Base-by-base conservation (phyloP, 1,284 basidiomycete genomes). In the Exobasidium cylindrosporum region DNA sequence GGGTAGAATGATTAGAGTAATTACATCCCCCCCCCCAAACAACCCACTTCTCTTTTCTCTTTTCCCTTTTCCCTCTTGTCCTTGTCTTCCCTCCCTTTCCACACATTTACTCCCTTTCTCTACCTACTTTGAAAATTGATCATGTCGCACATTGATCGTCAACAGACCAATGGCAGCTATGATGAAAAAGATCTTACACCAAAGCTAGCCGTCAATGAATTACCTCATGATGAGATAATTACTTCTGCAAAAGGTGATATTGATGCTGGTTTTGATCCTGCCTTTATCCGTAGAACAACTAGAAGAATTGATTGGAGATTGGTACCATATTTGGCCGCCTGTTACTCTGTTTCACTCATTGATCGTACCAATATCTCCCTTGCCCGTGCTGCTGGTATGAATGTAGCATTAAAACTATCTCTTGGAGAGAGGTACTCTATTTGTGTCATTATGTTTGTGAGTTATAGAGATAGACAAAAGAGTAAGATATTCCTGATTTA, bases 391-490 rank as follows among this genome's bases (percentile, higher is more conserved):
- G 73, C 73, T 1, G 73, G 73, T 55, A 73, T 73, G 54, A 61
- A 62, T 50, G 32, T 14, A 7, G 68, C 70, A 50, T 69, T 75
- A 57, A 67, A 65, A 58, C 65, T 75, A 17, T 62, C 57, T 10
- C 24, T 58, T 29, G 70, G 64, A 24, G 60, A 71, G 56, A 64
- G 69, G 61, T 75, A 75, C 66, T 62, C 53, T 32, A 56, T 69
- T n/a, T 64, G 65, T 40, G 65, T 81, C 65, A 78, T 82, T 63
- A 68, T 82, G 65, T 82, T 83, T n/a, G n/a, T n/a, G n/a, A n/a
- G n/a, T n/a, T n/a, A n/a, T n/a, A n/a, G n/a, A n/a, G n/a, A n/a
- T n/a, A n/a, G n/a, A n/a, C n/a, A n/a, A n/a, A n/a, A n/a, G n/a
- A n/a, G n/a, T n/a, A n/a, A n/a, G n/a, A n/a, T n/a, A n/a, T n/a